Percentiles rank a stretch among this genome's conserved stretches.
phyloP scores from a whole-genome alignment of 495 filamentous ascomycete species.

The Neurospora sublineolata region DNA sequence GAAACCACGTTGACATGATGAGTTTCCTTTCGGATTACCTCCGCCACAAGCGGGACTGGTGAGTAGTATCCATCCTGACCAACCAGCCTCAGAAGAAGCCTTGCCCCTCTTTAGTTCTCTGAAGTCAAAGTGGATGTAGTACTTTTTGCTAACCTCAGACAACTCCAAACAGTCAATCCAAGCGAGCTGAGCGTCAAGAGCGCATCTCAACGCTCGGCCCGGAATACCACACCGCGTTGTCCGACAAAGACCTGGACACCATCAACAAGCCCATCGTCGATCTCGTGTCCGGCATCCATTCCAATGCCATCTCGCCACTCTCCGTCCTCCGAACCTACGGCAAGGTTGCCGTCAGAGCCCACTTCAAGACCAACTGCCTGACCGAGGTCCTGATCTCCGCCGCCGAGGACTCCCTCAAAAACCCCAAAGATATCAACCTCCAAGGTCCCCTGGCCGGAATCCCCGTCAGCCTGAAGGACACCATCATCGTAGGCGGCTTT shows the following conservation, averaged over 20 bases:
- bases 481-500: constrained; percentile 73
- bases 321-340: constrained; percentile 83
- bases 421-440: constrained; percentile 49
- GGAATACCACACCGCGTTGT: constrained; percentile 54
- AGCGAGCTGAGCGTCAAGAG: constrained; percentile 60
- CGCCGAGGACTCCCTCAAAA: constrained; percentile 61
- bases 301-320: constrained; percentile 48
- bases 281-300: constrained; percentile 69
- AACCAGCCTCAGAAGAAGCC: neutral
- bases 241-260: constrained; percentile 47
- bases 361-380: constrained; percentile 78
- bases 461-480: constrained; percentile 82
- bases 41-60: constrained; percentile 50
- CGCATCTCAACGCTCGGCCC: constrained; percentile 56
- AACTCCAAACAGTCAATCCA: constrained; percentile 51
- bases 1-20: constrained; percentile 14
- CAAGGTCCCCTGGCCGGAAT: constrained; percentile 82
- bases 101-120: neutral
- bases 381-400: constrained; percentile 79
- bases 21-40: constrained; percentile 48
- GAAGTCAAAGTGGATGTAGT: neutral
- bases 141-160: neutral
- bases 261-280: constrained; percentile 64
- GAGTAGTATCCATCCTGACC: constrained; percentile 6
- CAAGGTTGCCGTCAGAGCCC: constrained; percentile 75